Percentiles rank a stretch among this genome's conserved stretches.
Conservation (phyloP, 2,329 filamentous ascomycete genomes). For the Verticillium nubilum region DNA sequence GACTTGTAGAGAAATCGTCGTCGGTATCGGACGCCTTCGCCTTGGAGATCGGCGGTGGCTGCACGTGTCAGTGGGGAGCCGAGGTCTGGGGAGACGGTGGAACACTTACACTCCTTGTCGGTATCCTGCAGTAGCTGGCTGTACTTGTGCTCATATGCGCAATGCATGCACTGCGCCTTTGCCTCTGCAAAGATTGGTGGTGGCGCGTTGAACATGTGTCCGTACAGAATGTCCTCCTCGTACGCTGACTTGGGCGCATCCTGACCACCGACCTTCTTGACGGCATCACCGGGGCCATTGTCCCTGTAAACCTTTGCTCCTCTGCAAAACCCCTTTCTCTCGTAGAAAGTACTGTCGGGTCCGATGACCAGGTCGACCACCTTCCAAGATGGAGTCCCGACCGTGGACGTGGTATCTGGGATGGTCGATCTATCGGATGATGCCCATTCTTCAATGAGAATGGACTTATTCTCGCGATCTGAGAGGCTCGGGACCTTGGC, state of each 20-base stretch:
- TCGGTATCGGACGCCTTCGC: conserved; percentile 31
- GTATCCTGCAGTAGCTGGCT: conserved; percentile 24
- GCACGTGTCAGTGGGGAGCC: not conserved
- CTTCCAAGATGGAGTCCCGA: not conserved
- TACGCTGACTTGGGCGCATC: conserved; percentile 7
- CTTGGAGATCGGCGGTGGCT: conserved; percentile 25
- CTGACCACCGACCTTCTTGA: conserved; percentile 31
- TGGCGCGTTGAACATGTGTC: conserved; percentile 5
- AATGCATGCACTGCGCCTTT: conserved; percentile 14
- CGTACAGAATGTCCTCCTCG: conserved; percentile 9
- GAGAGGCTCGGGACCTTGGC: not conserved
- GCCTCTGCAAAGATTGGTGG: conserved; percentile 5
- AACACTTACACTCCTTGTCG: conserved; percentile 17
- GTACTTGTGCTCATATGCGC: conserved; percentile 16
- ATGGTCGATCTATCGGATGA: not conserved
- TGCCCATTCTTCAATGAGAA: not conserved
- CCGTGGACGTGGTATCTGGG: not conserved
- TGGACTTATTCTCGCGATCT: conserved; percentile 9
- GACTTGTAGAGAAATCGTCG: conserved; percentile 36
- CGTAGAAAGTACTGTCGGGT: conserved; percentile 26
- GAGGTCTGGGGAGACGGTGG: not conserved
- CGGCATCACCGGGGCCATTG: conserved; percentile 28
- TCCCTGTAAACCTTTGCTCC: conserved; percentile 28
- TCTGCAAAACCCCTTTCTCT: conserved; percentile 29
- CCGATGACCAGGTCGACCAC: conserved; percentile 16